Evolutionary conservation across 495 filamentous ascomycete genomes (phyloP), one percentile per base, ranked within the genome.

Genomic region (Aspergillus campestris): DNA sequence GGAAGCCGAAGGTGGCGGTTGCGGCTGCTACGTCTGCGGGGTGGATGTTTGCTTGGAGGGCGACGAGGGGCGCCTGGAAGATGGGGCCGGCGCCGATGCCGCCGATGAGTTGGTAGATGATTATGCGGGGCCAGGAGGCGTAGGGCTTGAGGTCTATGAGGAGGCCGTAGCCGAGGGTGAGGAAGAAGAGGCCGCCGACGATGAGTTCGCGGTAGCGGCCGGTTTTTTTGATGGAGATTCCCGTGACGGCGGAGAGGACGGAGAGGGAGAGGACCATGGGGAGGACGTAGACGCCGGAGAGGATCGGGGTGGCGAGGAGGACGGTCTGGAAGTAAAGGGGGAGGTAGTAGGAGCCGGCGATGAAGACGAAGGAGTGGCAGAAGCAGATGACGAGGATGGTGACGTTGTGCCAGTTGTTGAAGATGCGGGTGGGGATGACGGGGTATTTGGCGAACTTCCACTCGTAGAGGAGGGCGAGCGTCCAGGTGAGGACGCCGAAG

Each of bases 301-400:
- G 59, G 47, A 95, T 77, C 0, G 89, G 86, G 9, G 74, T 67
- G 8, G 80, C 79, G 3, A 84, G 80, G 6, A 89, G 77, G 9
- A 88, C 84, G 31, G 80, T 75, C 60, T 88, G 84, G 64, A 86
- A 86, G 65, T 88, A 89, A 33, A 91, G 72, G 0, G 86, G 86
- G 10, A 91, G 72, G 56, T 81, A 89, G 70, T 88, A 89, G 47
- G 77, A 72, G 29, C 77, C 79, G 2, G 79, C 70, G 52, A 89
- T 86, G 70, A 89, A 89, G 46, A 86, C 79, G 51, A 80, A 78
- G 32, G 77, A 80, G 52, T 90, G 86, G 45, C 75, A 66, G 60
- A 83, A 83, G 45, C 71, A 74, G 37, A 81, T 66, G 6, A 61
- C 24, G 3, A 87, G 66, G 0, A 74, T 64, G 3, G 80, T 77